Evolutionary conservation across 2,329 filamentous ascomycete genomes (phyloP), one percentile per base, ranked within the genome.

Genomic region (Zymoseptoria brevis): DNA sequence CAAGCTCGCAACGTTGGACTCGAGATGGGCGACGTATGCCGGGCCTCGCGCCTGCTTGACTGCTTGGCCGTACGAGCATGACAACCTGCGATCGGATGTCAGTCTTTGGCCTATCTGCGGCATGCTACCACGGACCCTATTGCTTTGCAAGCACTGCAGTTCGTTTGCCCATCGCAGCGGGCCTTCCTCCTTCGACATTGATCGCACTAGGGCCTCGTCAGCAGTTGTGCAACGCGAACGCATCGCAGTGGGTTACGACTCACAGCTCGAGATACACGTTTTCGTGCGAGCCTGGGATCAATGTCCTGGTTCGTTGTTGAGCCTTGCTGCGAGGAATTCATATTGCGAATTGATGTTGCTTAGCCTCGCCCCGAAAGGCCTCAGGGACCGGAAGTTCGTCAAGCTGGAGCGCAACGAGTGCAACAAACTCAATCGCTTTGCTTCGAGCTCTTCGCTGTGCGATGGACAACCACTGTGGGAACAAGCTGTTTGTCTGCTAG

Each of bases 21-120:
- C 64, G 7, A 66, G 57, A 51, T 64, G 60, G 8, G 60, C 64
- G 19, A 66, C 60, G 41, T 66, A 66, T 16, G 60, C 58, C n/a
- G 62, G 62, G 22, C 64, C 64, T 51, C 62, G 54, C 19, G 64
- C 53, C 30, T 66, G 64, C 57, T 66, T 66, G 11, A 63, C 57
- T 30, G 57, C 56, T 29, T 64, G 59, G 1, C 64, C 64, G 26
- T 63, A 66, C 2, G 64, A 66, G 51, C 64, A 66, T 52, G 62
- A 56, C n/a, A 66, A 50, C 11, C 62, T 65, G 50, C 4, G 19
- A 24, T 21, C 29, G 13, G 45, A 19, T 8, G 49, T 58, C 19
- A 62, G 56, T 45, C 19, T 21, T 7, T 51, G 4, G 21, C 53
- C 24, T 13, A 19, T 11, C n/a, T 26, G 21, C n/a, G n/a, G 11